Percentiles rank a stretch among this genome's conserved stretches.
These are phyloP conservation scores for Phytopythium oedochilum DNA, from an alignment of 352 stramenopile species.

Conservation along the genomic window DNA sequence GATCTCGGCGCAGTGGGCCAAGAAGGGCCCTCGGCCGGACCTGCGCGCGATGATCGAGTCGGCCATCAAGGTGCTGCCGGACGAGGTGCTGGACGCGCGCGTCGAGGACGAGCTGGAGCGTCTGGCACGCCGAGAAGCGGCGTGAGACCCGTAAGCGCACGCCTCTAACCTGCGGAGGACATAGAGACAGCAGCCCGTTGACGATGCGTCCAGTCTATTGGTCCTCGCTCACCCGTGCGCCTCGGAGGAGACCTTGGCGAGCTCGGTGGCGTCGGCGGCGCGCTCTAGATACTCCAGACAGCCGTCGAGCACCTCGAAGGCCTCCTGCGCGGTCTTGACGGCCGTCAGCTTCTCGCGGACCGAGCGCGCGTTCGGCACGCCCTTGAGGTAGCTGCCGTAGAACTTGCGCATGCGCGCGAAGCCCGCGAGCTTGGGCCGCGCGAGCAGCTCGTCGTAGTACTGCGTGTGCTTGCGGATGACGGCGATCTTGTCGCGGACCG, in stretches of 20 bases:
- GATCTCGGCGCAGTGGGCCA: constrained; percentile 63
- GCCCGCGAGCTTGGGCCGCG: constrained; percentile 32
- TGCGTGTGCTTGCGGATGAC: constrained; percentile 63
- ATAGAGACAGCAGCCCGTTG: no score
- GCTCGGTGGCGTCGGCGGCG: background rate
- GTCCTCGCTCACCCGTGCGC: background rate
- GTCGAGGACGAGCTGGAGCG: constrained; percentile 53
- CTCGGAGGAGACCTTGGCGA: background rate
- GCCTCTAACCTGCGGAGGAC: no score
- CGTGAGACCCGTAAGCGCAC: background rate
- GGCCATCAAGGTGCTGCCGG: constrained; percentile 59
- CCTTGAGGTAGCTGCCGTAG: constrained; percentile 69
- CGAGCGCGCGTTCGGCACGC: constrained; percentile 63
- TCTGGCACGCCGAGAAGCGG: constrained; percentile 10
- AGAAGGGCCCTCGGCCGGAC: constrained; percentile 52
- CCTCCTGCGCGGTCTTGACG: constrained; percentile 39
- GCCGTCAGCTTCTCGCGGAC: constrained; percentile 52
- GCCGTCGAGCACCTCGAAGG: constrained; percentile 58
- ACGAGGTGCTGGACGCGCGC: constrained; percentile 66
- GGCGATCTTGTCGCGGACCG: constrained; percentile 43
- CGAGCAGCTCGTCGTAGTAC: constrained; percentile 62
- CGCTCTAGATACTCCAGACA: constrained; percentile 25
- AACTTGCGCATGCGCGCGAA: constrained; percentile 83
- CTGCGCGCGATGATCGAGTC: constrained; percentile 74
- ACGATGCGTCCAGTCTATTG: no score